A percentile compares a stretch with the other conserved stretches of the same genome.
phyloP scores from a whole-genome alignment of 805 yeast species.

The Starmerella davenportii region DNA sequence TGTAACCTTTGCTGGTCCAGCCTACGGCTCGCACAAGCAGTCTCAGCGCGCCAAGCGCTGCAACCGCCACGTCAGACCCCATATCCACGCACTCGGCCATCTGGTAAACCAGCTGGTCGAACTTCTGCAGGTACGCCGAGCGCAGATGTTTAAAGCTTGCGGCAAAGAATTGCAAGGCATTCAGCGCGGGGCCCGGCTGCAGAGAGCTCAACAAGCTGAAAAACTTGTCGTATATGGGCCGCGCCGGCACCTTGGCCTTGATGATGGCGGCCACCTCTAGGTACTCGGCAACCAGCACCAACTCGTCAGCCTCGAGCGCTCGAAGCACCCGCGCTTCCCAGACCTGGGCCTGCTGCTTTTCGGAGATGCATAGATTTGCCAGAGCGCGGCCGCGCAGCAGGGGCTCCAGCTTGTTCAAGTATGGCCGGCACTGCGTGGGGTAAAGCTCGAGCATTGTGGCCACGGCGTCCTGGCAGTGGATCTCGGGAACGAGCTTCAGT shows the following conservation, averaged over 20 bases:
- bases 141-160: slow-evolving; percentile 6
- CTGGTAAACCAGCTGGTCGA: slow-evolving; percentile 11
- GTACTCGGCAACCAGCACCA: slow-evolving; percentile 2
- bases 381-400: slow-evolving; percentile 3
- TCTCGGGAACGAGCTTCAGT: slow-evolving; percentile 17
- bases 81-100: slow-evolving; percentile 12
- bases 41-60: slow-evolving; percentile 2
- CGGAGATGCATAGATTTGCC: slow-evolving; percentile 11
- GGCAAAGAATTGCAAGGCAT: slow-evolving; percentile 7
- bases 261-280: slow-evolving; percentile 3
- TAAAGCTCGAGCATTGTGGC: slow-evolving; percentile 6
- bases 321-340: slow-evolving; percentile 6
- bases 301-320: background rate
- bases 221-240: slow-evolving; percentile 1
- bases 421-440: slow-evolving; percentile 17
- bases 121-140: slow-evolving; percentile 7
- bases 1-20: slow-evolving; percentile 11
- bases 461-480: slow-evolving; percentile 3
- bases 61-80: slow-evolving; percentile 4
- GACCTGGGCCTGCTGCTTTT: slow-evolving; percentile 10
- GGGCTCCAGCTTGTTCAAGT: slow-evolving; percentile 10
- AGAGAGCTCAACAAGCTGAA: slow-evolving; percentile 1
- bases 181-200: slow-evolving; percentile 4
- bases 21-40: slow-evolving; percentile 5
- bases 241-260: slow-evolving; percentile 10